Percentiles rank a stretch among this genome's conserved stretches.
phyloP scores from a whole-genome alignment of 805 yeast species.

The Myxozyma neotropica region DNA sequence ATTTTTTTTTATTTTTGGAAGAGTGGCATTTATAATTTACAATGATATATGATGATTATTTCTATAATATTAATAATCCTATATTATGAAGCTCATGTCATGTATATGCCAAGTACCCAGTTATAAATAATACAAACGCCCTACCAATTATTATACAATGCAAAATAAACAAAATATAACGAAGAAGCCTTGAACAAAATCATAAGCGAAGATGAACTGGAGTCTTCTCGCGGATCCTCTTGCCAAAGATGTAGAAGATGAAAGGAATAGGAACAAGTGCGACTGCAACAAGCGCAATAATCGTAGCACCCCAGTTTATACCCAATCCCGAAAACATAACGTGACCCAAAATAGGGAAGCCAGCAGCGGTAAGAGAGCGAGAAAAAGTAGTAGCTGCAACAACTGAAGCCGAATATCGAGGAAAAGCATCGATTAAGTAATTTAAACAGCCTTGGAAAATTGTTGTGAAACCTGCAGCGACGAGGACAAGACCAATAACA shows the following conservation, averaged over 20 bases:
- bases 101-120: too few species aligned
- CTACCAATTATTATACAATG: too few species aligned
- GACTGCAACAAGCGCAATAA: conserved; percentile 53
- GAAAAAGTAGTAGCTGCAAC: conserved; percentile 65
- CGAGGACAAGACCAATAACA: conserved; percentile 56
- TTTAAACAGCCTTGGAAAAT: conserved; percentile 63
- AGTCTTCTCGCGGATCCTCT: conserved; percentile 39
- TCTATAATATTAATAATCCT: too few species aligned
- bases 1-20: too few species aligned
- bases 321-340: conserved; percentile 56
- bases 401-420: conserved; percentile 62
- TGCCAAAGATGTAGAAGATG: conserved; percentile 56
- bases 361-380: conserved; percentile 62
- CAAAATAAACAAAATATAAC: background rate
- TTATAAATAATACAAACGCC: too few species aligned
- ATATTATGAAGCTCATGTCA: too few species aligned
- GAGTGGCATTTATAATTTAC: too few species aligned
- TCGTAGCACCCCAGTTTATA: conserved; percentile 58
- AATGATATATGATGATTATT: too few species aligned
- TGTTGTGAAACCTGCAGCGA: conserved; percentile 57
- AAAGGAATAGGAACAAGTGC: conserved; percentile 60
- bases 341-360: conserved; percentile 61
- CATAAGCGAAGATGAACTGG: background rate
- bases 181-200: background rate
- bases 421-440: conserved; percentile 63